Conservation (phyloP, 164 flowering plant genomes). For the Stephania yunnanensis region DNA sequence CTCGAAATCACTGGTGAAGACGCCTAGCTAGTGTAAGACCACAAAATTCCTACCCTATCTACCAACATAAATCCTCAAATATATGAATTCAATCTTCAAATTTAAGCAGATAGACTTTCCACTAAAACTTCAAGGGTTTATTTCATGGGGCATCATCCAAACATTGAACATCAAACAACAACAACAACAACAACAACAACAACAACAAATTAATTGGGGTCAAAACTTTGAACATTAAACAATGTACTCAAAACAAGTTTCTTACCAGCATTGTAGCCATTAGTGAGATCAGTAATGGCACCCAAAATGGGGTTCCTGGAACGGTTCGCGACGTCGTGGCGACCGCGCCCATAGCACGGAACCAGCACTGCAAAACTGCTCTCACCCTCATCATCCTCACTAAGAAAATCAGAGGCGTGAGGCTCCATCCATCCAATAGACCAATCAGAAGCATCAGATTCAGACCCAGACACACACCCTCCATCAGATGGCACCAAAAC, state of each 20-base stretch:
- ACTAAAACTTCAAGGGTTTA: neutral
- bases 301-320: constrained; percentile 37
- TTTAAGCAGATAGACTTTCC: neutral
- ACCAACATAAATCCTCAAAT: neutral
- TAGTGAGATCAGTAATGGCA: constrained; percentile 38
- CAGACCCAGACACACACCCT: constrained; percentile 71
- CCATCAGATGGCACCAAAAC: constrained; percentile 87
- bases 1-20: no score
- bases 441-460: constrained; percentile 89
- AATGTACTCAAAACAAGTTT: neutral
- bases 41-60: neutral
- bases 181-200: no score
- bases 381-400: constrained; percentile 60
- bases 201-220: no score
- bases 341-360: constrained; percentile 65
- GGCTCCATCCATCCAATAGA: constrained; percentile 94
- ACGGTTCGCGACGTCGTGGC: constrained; percentile 26
- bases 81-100: neutral
- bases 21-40: neutral
- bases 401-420: constrained; percentile 70
- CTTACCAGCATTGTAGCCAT: constrained; percentile 53
- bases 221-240: neutral
- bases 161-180: neutral
- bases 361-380: constrained; percentile 81
- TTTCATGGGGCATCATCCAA: neutral